A percentile compares a stretch with the other conserved stretches of the same genome.
These are phyloP conservation scores for Colletotrichum cordylinicola DNA, from an alignment of 2,329 filamentous ascomycete species.

Conservation along the genomic window DNA sequence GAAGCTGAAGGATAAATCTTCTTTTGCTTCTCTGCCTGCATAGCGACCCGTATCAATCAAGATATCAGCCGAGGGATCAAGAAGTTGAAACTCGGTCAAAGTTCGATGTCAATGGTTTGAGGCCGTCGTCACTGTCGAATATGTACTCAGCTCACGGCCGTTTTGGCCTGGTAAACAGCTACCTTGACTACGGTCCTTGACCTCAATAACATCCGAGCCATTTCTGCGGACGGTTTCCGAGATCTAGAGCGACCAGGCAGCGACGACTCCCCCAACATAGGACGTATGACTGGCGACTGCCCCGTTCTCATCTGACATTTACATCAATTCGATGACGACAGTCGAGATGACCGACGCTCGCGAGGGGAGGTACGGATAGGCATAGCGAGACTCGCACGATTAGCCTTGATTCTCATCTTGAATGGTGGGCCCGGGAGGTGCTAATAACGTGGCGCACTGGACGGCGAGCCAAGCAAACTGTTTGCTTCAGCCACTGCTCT, in stretches of 20 bases:
- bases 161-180: neutral
- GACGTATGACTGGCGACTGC: fast-evolving
- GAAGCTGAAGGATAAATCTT: neutral
- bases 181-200: neutral
- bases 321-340: no score
- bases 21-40: neutral
- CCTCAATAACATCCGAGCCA: neutral
- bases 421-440: no score
- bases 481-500: neutral
- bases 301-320: no score
- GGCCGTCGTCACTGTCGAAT: neutral
- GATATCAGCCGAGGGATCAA: neutral
- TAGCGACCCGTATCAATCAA: fast-evolving
- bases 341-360: no score
- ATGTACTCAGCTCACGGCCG: neutral
- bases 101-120: neutral
- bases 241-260: neutral
- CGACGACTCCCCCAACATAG: neutral
- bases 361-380: no score
- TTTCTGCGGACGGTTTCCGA: neutral
- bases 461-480: neutral
- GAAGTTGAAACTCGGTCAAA: neutral
- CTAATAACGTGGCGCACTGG: neutral
- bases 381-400: no score
- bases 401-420: no score